Percentiles rank a stretch among this genome's conserved stretches.
phyloP scores from a whole-genome alignment of 768 basidiomycete genomes.

The Mycena indigotica region DNA sequence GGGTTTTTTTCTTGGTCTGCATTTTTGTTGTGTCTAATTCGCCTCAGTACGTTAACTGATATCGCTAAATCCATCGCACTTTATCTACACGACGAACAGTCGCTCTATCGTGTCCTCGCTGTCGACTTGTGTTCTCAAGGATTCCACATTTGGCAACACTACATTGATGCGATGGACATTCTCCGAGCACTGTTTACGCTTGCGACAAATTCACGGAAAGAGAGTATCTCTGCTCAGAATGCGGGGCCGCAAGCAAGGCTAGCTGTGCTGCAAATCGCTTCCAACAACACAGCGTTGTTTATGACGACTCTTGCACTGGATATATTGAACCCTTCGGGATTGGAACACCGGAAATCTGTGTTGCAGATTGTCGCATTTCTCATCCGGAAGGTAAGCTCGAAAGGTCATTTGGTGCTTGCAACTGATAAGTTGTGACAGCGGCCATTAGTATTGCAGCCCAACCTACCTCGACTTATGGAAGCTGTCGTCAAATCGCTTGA shows the following conservation, averaged over 20 bases:
- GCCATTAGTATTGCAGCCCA: slow-evolving; percentile 81
- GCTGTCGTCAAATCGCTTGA: slow-evolving; percentile 96
- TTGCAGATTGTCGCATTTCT: slow-evolving; percentile 93
- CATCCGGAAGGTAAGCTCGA: slow-evolving; percentile 72
- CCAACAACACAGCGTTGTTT: slow-evolving; percentile 81
- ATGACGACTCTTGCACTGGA: slow-evolving; percentile 94
- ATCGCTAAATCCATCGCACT: slow-evolving; percentile 80
- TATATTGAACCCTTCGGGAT: slow-evolving; percentile 73
- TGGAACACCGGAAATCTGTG: slow-evolving; percentile 82
- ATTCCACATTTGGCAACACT: slow-evolving; percentile 93
- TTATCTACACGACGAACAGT: slow-evolving; percentile 75
- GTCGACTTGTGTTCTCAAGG: slow-evolving; percentile 91
- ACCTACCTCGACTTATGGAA: slow-evolving; percentile 84
- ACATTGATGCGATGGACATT: slow-evolving; percentile 87
- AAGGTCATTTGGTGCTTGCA: neutral
- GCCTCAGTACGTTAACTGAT: slow-evolving; percentile 71
- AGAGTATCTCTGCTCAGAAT: slow-evolving; percentile 67
- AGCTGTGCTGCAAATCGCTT: slow-evolving; percentile 84
- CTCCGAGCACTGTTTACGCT: slow-evolving; percentile 81
- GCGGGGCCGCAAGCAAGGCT: slow-evolving; percentile 76
- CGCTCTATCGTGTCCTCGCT: slow-evolving; percentile 68
- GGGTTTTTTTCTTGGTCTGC: slow-evolving; percentile 13
- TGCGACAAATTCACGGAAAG: slow-evolving; percentile 72
- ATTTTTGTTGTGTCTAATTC: slow-evolving; percentile 3
- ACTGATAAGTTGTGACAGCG: slow-evolving; percentile 47